Base-by-base conservation (phyloP, 2,329 filamentous ascomycete species). In the Leptographium lundbergii region DNA sequence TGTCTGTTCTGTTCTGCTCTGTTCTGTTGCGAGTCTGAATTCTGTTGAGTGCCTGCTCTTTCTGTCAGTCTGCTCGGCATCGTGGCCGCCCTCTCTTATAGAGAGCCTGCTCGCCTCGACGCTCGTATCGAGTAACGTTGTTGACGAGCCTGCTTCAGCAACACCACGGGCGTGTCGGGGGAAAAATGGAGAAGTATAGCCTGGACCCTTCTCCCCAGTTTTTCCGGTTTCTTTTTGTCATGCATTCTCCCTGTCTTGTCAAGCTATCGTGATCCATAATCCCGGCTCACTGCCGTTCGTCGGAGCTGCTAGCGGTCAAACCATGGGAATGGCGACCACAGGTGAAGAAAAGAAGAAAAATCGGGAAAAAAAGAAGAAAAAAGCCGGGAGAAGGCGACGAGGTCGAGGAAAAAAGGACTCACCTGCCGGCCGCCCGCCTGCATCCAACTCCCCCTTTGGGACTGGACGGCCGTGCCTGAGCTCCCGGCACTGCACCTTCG, bases 171-270 rank as follows among this genome's bases (percentile, higher is more conserved):
- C 24, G 54, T 56, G 39, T 39, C 27, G 19, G 32, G 39, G 14
- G 32, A 56, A 54, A 47, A 56, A 39, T 56, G 54, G 54, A 48
- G 39, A 17, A 13, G 32, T 10, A 10, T 19, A 56, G 54, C 34
- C 54, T 56, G 54, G 54, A 48, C 54, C 24, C 24, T 47, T 47
- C 39, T 27, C 53, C 34, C 24, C 22, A 42, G 13, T 55, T 55
- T 55, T 55, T 55, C 36, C 7, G n/a, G 34, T 55, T 55, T 55
- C 10, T 22, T 55, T 56, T 48, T 56, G 54, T 56, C 54, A 56
- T 56, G 25, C 10, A 6, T 42, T 48, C 25, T 56, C 22, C 36
- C 54, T 11, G 34, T 54, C 32, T 24, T 17, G 52, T 39, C 52
- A 29, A 48, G 29, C 42, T 47, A 32, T 48, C 39, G 25, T 34